Evolutionary conservation across 495 filamentous ascomycete species (phyloP), one percentile per base, ranked within the genome.

Genomic region (Amphirosellinia nigrospora): DNA sequence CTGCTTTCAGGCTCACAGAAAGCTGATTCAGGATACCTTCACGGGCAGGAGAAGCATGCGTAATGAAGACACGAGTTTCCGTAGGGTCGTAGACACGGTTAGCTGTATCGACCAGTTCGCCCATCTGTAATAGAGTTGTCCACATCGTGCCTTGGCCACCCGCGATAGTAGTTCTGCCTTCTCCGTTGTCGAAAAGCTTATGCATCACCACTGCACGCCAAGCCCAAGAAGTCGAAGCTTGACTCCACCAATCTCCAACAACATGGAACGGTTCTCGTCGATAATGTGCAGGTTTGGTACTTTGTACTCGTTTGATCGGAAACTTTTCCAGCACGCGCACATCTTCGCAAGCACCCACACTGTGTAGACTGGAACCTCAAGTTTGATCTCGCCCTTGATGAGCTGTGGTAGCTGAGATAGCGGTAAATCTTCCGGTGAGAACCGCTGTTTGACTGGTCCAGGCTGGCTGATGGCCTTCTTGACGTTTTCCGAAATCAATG

Each of bases 111-210:
- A 99, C 93, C 46, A 99, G 85, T 82, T 99, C 96, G 59, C 96
- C 96, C 93, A 99, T 98, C 81, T 99, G 96, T 70, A 99, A 80
- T 32, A 99, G 82, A 1, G 96, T 99, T 10, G 96, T 98, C 96
- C 96, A 99, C 96, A 99, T 99, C 8, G 96, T 99, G 48, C 96
- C 96, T 79, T 98, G 96, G 30, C 96, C 96, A 75, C 96, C 96
- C 30, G 96, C 96, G 79, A 99, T 98, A 0, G 96, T 98, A 39
- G 96, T 99, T 78, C 94, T 89, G 63, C 96, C 96, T 76, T 99
- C 96, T 36, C 96, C 96, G 74, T 98, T 99, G 79, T 99, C 96
- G 77, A 99, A 99, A 10, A 99, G 89, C 86, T 99, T 99, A 85
- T 99, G 96, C 96, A 99, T 99, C 32, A 99, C 96, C 0, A 99